These are phyloP conservation scores for Phytopythium mirpurense DNA, from an alignment of 352 stramenopile species.

Conservation along the genomic window DNA sequence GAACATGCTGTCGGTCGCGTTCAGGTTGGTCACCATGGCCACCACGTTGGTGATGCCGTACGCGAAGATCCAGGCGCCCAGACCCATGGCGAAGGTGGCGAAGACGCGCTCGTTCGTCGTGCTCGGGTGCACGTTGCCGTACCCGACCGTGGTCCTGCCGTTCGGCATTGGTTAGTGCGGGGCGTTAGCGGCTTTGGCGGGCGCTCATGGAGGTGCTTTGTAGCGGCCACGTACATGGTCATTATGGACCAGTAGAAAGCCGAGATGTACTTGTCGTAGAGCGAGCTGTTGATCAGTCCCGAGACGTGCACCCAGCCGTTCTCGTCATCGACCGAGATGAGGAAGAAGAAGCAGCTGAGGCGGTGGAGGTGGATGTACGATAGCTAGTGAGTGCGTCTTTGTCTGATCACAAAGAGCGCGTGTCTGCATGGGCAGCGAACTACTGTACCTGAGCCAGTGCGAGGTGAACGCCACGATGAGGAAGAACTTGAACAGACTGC, in stretches of 20 bases:
- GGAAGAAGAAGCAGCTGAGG: conserved; percentile 52
- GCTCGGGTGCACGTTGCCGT: conserved; percentile 49
- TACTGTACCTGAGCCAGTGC: conserved; percentile 70
- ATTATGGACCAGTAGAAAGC: conserved; percentile 76
- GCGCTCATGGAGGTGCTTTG: too few species aligned
- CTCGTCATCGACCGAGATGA: conserved; percentile 41
- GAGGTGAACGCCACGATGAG: conserved; percentile 76
- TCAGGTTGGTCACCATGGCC: conserved; percentile 63
- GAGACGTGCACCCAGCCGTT: conserved; percentile 41
- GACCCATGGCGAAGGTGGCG: conserved; percentile 65
- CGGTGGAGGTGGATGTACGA: too few species aligned
- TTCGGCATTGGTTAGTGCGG: not conserved
- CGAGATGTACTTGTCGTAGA: conserved; percentile 57
- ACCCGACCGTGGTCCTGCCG: conserved; percentile 65
- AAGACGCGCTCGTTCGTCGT: conserved; percentile 65
- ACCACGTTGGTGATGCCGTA: conserved; percentile 81
- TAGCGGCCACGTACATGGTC: conserved; percentile 42
- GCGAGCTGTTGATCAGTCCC: conserved; percentile 25
- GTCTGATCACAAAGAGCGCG: not conserved
- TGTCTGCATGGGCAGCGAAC: too few species aligned
- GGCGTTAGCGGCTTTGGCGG: not conserved
- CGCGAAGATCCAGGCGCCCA: conserved; percentile 75
- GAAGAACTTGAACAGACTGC: conserved; percentile 75
- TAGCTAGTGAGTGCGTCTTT: not conserved
- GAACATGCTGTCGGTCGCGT: conserved; percentile 54